phyloP scores from a whole-genome alignment of 345 rosid genomes.

The Populus euphratica region DNA sequence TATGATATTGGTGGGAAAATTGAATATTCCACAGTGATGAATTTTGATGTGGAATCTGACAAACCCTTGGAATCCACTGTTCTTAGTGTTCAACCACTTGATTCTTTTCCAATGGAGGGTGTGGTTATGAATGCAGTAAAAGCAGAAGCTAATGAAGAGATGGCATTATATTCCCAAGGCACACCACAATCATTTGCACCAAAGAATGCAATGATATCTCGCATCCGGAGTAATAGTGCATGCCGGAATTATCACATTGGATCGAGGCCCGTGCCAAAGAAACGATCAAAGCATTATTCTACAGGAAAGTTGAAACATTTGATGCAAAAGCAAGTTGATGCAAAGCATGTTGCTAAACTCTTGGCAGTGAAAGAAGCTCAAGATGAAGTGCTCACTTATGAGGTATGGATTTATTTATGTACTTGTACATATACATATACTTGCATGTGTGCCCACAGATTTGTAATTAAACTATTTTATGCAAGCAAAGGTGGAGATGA shows the following conservation, averaged over 20 bases:
- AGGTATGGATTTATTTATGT: slow-evolving; percentile 39
- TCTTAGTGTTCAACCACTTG: slow-evolving; percentile 35
- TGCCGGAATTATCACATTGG: slow-evolving; percentile 43
- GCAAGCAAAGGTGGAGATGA: not conserved
- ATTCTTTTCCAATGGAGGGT: slow-evolving; percentile 41
- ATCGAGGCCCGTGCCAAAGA: slow-evolving; percentile 45
- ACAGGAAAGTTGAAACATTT: slow-evolving; percentile 51
- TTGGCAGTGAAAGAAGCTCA: slow-evolving; percentile 65
- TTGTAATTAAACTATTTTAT: not conserved
- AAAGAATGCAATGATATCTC: slow-evolving; percentile 56
- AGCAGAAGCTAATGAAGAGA: slow-evolving; percentile 43
- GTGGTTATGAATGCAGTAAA: slow-evolving; percentile 38
- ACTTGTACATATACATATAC: too few species aligned
- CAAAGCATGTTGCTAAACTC: slow-evolving; percentile 49
- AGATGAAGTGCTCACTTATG: slow-evolving; percentile 63
- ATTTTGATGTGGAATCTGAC: slow-evolving; percentile 27
- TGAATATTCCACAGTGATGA: slow-evolving; percentile 21
- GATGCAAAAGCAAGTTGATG: slow-evolving; percentile 49
- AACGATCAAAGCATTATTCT: slow-evolving; percentile 45
- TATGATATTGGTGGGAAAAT: slow-evolving; percentile 27
- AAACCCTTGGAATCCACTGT: slow-evolving; percentile 39
- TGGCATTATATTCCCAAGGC: slow-evolving; percentile 37
- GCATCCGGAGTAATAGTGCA: slow-evolving; percentile 43
- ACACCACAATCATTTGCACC: slow-evolving; percentile 42
- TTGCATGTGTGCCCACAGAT: not conserved